These are phyloP conservation scores for Carpinus viminea DNA, from an alignment of 306 rosid species.

Conservation along the genomic window DNA sequence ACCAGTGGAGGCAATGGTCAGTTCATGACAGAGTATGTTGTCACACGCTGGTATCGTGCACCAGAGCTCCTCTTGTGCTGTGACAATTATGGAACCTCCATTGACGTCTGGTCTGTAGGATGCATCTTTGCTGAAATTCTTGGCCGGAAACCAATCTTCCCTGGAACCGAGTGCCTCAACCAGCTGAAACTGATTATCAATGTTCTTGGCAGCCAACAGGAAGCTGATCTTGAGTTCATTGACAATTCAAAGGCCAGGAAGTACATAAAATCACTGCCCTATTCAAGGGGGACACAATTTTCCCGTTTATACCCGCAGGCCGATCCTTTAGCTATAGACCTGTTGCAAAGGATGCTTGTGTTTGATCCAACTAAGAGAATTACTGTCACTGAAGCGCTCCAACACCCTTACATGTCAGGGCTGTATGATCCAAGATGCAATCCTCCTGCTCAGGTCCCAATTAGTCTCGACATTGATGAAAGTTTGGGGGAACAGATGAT, in stretches of 20 bases:
- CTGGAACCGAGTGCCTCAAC: constrained; percentile 77
- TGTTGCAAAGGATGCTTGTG: constrained; percentile 76
- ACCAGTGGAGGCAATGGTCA: constrained; percentile 60
- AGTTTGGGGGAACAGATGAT: constrained; percentile 49
- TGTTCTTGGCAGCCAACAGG: constrained; percentile 73
- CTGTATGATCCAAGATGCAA: constrained; percentile 58
- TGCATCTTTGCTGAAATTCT: constrained; percentile 95
- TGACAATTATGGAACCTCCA: constrained; percentile 83
- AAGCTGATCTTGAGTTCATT: constrained; percentile 60
- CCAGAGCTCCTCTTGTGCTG: constrained; percentile 83
- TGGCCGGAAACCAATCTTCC: constrained; percentile 80
- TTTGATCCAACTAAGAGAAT: constrained; percentile 87
- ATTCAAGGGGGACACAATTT: constrained; percentile 55
- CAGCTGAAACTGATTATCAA: constrained; percentile 71
- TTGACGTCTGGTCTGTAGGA: constrained; percentile 94
- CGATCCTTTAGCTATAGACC: constrained; percentile 77
- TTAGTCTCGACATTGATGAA: constrained; percentile 72
- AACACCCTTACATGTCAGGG: constrained; percentile 75
- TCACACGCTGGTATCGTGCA: constrained; percentile 94
- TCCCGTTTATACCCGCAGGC: constrained; percentile 67
- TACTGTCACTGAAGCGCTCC: constrained; percentile 71
- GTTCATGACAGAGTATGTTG: constrained; percentile 92
- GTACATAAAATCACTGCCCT: constrained; percentile 60
- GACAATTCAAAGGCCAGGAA: constrained; percentile 60
- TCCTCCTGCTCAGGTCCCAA: constrained; percentile 58